Base-by-base conservation (phyloP, 139 green algal genomes). In the Coccomyxa sp. region DNA sequence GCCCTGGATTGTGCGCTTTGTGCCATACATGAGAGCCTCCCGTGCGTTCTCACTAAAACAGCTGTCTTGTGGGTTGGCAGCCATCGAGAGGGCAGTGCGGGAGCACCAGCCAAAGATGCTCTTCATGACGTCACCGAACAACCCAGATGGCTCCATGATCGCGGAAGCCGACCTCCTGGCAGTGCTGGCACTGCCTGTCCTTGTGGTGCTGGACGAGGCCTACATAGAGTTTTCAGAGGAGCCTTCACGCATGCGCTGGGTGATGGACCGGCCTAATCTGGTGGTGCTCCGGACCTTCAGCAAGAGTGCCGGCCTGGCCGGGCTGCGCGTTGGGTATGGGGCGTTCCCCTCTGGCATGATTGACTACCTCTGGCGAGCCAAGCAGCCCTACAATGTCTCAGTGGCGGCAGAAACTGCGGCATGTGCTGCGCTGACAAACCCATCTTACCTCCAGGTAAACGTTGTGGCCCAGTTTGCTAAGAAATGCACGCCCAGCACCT, bases 321-420 rank as follows among this genome's bases (percentile, higher is more conserved):
- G 94, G 11, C 79, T 97, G 32, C 81, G 93, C 13, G 86, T 94
- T 91, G 32, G 77, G 16, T 78, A 66, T 13, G 87, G 90, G 58
- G 82, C 88, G 30, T 97, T 97, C 82, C 91, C 96, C 0, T 76
- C 90, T 30, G 90, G 90, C 60, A 82, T 97, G 58, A 93, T 97
- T 12, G 82, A 95, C 74, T 99, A 95, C 90, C 71, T 99, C 59
- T 99, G 97, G 97, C 90, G 97, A 15, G 95, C 95, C 67, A 99
- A 99, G 91, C 96, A 99, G 90, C 97, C 97, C 13, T 99, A 99
- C 93, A 99, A 99, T 86, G 97, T 99, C 58, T 97, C 92, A 1
- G 97, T 97, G 1, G 95, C 95, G 28, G 92, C 97, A 28, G 95
- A 99, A 88, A 83, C 91, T 14, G 94, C 95, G 1, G 94, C 92